Percentiles rank a stretch among this genome's conserved stretches.
Evolutionary conservation across 2,329 filamentous ascomycete species (phyloP).

Genomic region (Penicillium hordei): DNA sequence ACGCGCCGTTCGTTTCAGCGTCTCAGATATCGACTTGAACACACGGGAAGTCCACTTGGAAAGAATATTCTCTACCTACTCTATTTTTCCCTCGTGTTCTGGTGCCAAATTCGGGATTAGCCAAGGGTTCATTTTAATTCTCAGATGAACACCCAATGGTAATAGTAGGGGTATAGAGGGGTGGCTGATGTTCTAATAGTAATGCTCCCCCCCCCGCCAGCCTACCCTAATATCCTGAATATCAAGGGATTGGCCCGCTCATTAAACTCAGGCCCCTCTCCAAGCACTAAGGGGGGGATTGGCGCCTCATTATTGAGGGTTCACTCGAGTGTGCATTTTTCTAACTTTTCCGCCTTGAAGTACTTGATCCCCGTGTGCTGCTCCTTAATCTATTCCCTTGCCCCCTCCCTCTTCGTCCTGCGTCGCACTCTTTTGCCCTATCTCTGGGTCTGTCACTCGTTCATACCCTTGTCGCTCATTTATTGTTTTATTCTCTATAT

Average conservation of each 20-base stretch:
- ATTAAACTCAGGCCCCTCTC: conserved; percentile 13
- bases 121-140: neutral
- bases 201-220: conserved; percentile 2
- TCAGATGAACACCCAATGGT: conserved; percentile 3
- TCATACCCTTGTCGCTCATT: conserved; percentile 6
- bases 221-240: conserved; percentile 14
- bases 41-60: neutral
- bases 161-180: neutral
- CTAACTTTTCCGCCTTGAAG: conserved; percentile 3
- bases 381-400: conserved; percentile 7
- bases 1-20: conserved; percentile 9
- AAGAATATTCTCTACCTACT: neutral
- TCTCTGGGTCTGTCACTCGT: conserved; percentile 16
- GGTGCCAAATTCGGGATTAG: neutral
- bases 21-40: conserved; percentile 2
- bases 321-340: neutral
- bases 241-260: conserved; percentile 23
- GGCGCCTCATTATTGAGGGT: conserved; percentile 4
- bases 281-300: conserved; percentile 9
- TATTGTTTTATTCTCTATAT: neutral
- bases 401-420: conserved; percentile 2
- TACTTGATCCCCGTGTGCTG: conserved; percentile 19
- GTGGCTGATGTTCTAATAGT: neutral
- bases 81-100: neutral
- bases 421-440: conserved; percentile 9